phyloP scores from a whole-genome alignment of 352 stramenopile genomes.

The Phytophthora ramorum region DNA sequence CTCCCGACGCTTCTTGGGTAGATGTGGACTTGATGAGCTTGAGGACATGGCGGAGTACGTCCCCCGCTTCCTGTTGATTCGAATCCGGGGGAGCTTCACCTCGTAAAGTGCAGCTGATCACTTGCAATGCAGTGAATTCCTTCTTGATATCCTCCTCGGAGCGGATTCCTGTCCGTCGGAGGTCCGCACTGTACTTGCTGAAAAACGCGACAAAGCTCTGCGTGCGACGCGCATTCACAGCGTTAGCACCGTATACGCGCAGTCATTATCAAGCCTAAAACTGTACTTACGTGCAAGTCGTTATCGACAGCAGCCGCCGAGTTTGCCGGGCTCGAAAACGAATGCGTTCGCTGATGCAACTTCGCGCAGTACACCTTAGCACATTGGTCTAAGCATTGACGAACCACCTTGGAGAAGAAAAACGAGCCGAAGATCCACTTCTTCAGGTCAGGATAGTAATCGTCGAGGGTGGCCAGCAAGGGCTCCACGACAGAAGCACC shows the following conservation, averaged over 20 bases:
- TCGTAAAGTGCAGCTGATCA: slow-evolving; percentile 56
- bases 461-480: slow-evolving; percentile 76
- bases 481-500: slow-evolving; percentile 75
- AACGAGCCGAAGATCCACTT: slow-evolving; percentile 84
- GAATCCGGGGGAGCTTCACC: slow-evolving; percentile 34
- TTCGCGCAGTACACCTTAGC: slow-evolving; percentile 71
- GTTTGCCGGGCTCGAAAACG: slow-evolving; percentile 50
- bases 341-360: slow-evolving; percentile 62
- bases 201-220: slow-evolving; percentile 80
- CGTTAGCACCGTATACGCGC: neutral
- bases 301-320: slow-evolving; percentile 57
- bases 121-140: slow-evolving; percentile 61
- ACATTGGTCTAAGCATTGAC: slow-evolving; percentile 73
- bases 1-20: slow-evolving; percentile 50
- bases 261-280: neutral
- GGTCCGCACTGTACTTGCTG: slow-evolving; percentile 65
- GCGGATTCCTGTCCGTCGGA: slow-evolving; percentile 76
- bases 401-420: slow-evolving; percentile 86
- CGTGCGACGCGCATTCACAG: neutral
- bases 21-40: slow-evolving; percentile 76
- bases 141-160: slow-evolving; percentile 71
- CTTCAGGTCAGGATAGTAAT: slow-evolving; percentile 78
- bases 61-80: slow-evolving; percentile 35
- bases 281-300: slow-evolving; percentile 58
- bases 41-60: slow-evolving; percentile 56